Percentiles rank a stretch among this genome's conserved stretches.
These are phyloP conservation scores for Penicillium polonicum DNA, from an alignment of 2,329 filamentous ascomycete genomes.

Conservation along the genomic window DNA sequence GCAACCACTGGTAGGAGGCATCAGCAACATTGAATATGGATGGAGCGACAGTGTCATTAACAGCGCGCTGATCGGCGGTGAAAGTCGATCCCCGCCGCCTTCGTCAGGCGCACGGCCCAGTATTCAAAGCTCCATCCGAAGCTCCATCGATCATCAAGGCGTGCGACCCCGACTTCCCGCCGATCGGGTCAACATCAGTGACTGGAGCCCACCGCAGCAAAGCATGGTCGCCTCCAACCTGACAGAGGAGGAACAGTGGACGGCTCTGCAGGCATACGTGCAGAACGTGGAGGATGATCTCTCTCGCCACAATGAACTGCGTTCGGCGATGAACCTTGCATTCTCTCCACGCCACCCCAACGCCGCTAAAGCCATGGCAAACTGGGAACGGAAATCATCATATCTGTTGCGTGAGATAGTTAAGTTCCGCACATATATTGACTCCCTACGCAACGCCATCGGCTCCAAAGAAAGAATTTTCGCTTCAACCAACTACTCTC, in stretches of 20 bases:
- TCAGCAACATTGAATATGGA: constrained; percentile 96
- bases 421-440: constrained; percentile 94
- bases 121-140: constrained; percentile 62
- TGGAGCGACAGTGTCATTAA: constrained; percentile 85
- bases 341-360: constrained; percentile 85
- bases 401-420: constrained; percentile 92
- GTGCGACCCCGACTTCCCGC: constrained; percentile 71
- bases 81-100: constrained; percentile 35
- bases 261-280: constrained; percentile 73
- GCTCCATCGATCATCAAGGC: constrained; percentile 65
- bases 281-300: constrained; percentile 82
- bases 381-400: constrained; percentile 95
- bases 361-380: constrained; percentile 78
- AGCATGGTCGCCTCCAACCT: constrained; percentile 82
- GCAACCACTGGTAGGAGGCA: constrained; percentile 85
- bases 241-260: constrained; percentile 76
- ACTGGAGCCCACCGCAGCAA: constrained; percentile 86
- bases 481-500: constrained; percentile 21
- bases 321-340: constrained; percentile 81
- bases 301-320: constrained; percentile 80
- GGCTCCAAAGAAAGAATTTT: constrained; percentile 70
- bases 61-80: constrained; percentile 66
- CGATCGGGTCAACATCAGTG: constrained; percentile 77
- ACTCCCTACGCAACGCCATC: constrained; percentile 72
- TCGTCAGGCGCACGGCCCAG: constrained; percentile 50